phyloP scores from a whole-genome alignment of 139 green algal genomes.

The Ettlia oleoabundans region DNA sequence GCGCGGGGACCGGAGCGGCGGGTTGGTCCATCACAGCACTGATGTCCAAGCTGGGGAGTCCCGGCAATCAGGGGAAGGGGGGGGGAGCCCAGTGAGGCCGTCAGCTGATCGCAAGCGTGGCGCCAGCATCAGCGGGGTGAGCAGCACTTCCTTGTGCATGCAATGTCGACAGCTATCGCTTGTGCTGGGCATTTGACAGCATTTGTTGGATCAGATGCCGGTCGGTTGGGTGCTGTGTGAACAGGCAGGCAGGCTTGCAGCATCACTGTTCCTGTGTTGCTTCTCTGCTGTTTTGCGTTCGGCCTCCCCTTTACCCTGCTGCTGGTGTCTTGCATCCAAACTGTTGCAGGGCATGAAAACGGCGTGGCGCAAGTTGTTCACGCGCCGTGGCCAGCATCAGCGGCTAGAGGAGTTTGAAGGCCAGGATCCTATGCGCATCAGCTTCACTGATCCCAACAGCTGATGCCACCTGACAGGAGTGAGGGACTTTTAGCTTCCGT shows the following conservation, averaged over 20 bases:
- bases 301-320: too few relatives aligned
- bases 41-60: background rate
- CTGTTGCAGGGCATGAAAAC: constrained; percentile 9
- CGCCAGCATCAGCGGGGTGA: background rate
- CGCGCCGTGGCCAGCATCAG: constrained; percentile 5
- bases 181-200: too few relatives aligned
- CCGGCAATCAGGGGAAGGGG: background rate
- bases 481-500: too few relatives aligned
- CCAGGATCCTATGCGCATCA: background rate
- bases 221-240: too few relatives aligned
- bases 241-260: background rate
- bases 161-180: too few relatives aligned
- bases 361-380: constrained; percentile 23
- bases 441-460: background rate
- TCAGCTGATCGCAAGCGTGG: background rate
- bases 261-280: too few relatives aligned
- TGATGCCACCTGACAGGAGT: background rate
- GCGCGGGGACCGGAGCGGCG: background rate
- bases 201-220: too few relatives aligned
- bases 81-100: background rate
- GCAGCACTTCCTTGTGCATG: too few relatives aligned
- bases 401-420: background rate
- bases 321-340: too few relatives aligned
- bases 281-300: too few relatives aligned
- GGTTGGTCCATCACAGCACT: background rate